Percentiles rank a stretch among this genome's conserved stretches.
These are phyloP conservation scores for Dothiorella sarmentorum DNA, from an alignment of 2,329 filamentous ascomycete species.

Conservation along the genomic window DNA sequence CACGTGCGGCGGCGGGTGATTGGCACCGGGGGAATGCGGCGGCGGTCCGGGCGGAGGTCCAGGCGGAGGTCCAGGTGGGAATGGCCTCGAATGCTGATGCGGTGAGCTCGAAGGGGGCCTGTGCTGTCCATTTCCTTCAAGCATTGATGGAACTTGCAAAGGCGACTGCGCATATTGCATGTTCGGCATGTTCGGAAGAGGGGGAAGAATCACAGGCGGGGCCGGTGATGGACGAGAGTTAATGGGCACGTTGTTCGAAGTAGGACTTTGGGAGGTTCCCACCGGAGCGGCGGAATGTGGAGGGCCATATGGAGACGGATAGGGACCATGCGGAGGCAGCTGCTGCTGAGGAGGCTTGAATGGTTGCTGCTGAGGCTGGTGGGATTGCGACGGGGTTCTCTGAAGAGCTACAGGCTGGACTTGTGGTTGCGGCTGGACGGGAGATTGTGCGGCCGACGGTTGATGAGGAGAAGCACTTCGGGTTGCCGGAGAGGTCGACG, in stretches of 20 bases:
- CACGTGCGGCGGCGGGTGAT: slow-evolving; percentile 29
- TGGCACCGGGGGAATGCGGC: slow-evolving; percentile 30
- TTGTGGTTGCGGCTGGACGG: slow-evolving; percentile 5
- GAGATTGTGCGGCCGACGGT: slow-evolving; percentile 3
- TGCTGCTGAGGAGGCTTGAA: not conserved
- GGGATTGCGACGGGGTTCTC: slow-evolving; percentile 2
- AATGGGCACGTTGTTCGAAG: not conserved
- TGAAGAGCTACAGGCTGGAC: not conserved
- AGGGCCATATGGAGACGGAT: slow-evolving; percentile 16
- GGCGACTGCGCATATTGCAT: slow-evolving; percentile 30
- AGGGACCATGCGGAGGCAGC: not conserved
- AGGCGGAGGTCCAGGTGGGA: slow-evolving; percentile 23
- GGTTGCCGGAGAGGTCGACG: slow-evolving; percentile 1
- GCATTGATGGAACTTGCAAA: slow-evolving; percentile 23
- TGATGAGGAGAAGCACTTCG: slow-evolving; percentile 10
- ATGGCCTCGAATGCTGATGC: slow-evolving; percentile 27
- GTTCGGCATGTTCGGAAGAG: slow-evolving; percentile 36
- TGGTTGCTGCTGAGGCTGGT: not conserved
- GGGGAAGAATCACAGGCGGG: slow-evolving; percentile 26
- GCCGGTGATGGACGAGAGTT: slow-evolving; percentile 1
- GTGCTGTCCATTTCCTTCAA: slow-evolving; percentile 27
- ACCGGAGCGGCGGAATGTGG: not conserved
- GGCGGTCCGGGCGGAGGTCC: slow-evolving; percentile 27
- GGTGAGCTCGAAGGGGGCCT: slow-evolving; percentile 26
- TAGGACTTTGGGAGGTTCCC: slow-evolving; percentile 26